phyloP scores from a whole-genome alignment of 129 eudicot genomes.

The Oenanthe sinensis region DNA sequence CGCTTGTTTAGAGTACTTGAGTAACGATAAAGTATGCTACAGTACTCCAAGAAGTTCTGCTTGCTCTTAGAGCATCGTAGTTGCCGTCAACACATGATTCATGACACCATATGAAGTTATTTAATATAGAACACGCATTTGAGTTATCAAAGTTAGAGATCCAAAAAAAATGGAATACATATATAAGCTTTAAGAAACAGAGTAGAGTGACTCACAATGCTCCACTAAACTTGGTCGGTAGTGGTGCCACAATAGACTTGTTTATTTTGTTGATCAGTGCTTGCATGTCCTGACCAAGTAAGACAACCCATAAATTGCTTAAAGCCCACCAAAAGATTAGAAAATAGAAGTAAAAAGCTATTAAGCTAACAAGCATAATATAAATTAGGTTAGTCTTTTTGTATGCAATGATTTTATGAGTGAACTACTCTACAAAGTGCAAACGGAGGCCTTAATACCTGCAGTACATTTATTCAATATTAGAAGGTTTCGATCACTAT shows the following conservation, averaged over 20 bases:
- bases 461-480: neutral
- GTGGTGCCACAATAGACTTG: slow-evolving; percentile 93
- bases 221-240: slow-evolving; percentile 73
- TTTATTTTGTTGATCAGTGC: slow-evolving; percentile 90
- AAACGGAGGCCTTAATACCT: neutral
- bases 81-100: neutral
- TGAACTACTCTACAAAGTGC: neutral
- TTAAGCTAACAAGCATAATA: neutral
- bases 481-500: neutral
- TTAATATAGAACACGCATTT: neutral
- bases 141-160: neutral
- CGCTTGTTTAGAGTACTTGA: neutral
- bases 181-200: neutral
- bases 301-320: slow-evolving; percentile 15
- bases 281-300: slow-evolving; percentile 77
- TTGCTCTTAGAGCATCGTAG: neutral
- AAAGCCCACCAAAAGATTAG: neutral
- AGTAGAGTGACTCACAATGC: slow-evolving; percentile 56
- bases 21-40: neutral
- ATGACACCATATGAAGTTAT: neutral
- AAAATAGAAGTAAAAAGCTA: neutral
- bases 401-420: neutral
- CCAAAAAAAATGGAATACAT: neutral
- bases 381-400: neutral
- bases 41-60: neutral